Conservation (phyloP, 805 yeast species). For the Myxozyma kluyveri region DNA sequence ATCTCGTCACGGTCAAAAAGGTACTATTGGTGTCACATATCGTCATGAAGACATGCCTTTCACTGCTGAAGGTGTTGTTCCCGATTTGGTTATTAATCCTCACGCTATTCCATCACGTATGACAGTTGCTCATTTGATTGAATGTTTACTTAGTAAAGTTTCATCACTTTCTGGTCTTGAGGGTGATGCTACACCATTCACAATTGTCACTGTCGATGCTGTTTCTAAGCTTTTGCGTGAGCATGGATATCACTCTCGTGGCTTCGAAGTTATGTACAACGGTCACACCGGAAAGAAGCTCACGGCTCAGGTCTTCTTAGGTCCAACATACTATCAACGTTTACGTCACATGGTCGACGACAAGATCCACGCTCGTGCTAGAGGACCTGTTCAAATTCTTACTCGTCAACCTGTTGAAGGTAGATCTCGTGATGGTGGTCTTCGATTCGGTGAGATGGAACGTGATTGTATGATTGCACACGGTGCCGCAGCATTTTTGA, state of each 20-base stretch:
- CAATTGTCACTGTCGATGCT: constrained; percentile 97
- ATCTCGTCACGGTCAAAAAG: constrained; percentile 99
- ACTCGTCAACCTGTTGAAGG: constrained; percentile 99
- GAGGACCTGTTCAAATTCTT: constrained; percentile 97
- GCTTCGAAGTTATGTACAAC: constrained; percentile 97
- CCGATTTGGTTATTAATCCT: constrained; percentile 95
- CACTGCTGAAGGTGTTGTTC: constrained; percentile 91
- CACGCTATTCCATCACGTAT: constrained; percentile 99
- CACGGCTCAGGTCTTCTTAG: constrained; percentile 98
- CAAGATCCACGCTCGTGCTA: constrained; percentile 97
- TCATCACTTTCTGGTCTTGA: constrained; percentile 93
- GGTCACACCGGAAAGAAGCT: constrained; percentile 98
- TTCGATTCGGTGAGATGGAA: constrained; percentile 99
- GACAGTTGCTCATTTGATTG: constrained; percentile 99
- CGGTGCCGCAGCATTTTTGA: constrained; percentile 97
- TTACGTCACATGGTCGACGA: constrained; percentile 99
- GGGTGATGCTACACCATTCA: constrained; percentile 99
- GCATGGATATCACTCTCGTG: constrained; percentile 96
- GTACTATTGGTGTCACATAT: constrained; percentile 98
- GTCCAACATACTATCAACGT: constrained; percentile 99
- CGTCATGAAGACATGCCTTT: constrained; percentile 99
- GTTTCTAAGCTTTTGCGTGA: constrained; percentile 87
- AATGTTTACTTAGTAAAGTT: constrained; percentile 92
- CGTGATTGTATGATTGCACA: constrained; percentile 99
- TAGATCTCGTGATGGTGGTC: constrained; percentile 98